Evolutionary conservation across 352 stramenopile genomes (phyloP).

Genomic region (Pythium monospermum): DNA sequence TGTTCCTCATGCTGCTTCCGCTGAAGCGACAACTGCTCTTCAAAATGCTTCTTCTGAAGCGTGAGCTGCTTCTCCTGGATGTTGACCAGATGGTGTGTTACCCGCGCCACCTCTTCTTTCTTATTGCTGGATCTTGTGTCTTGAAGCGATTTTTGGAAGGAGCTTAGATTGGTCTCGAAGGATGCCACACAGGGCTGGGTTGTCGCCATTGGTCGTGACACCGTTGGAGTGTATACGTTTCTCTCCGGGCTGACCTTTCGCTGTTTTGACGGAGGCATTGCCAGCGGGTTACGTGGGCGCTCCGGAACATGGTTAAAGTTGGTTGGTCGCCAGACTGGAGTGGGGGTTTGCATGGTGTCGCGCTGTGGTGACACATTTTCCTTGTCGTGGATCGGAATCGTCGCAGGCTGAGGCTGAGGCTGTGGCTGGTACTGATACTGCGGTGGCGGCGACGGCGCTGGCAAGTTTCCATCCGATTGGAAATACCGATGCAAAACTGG

Average conservation of each 20-base stretch:
- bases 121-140: neutral
- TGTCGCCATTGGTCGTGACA: neutral
- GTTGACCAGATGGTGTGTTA: neutral
- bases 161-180: neutral
- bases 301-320: no score
- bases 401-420: neutral
- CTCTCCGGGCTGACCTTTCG: neutral
- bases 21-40: slow-evolving; percentile 10
- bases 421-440: neutral
- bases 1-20: slow-evolving; percentile 12
- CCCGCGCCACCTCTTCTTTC: neutral
- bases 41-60: slow-evolving; percentile 13
- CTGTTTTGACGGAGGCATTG: neutral
- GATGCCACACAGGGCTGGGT: neutral
- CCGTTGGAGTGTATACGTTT: neutral
- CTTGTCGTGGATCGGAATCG: no score
- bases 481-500: slow-evolving; percentile 15
- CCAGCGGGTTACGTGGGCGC: no score
- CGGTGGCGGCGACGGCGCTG: neutral
- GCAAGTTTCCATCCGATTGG: neutral
- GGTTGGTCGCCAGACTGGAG: no score
- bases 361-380: no score
- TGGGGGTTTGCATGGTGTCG: no score
- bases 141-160: neutral
- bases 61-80: slow-evolving; percentile 7